These are phyloP conservation scores for Casuarina equisetifolia DNA, from an alignment of 306 rosid genomes.

Conservation along the genomic window DNA sequence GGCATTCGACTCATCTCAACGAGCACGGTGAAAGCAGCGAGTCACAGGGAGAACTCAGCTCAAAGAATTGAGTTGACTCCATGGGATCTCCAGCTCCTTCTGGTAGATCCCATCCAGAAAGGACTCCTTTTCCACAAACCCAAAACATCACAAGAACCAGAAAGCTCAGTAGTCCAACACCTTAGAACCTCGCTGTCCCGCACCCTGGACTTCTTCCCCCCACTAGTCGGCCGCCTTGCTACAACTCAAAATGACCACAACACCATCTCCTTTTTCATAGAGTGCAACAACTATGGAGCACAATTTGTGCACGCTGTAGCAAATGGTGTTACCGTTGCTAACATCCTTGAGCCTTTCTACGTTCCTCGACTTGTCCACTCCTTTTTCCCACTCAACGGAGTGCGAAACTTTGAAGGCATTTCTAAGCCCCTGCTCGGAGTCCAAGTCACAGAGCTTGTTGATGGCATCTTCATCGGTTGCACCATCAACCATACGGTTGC, in stretches of 20 bases:
- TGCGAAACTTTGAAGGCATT: not conserved
- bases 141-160: not conserved
- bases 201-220: not conserved
- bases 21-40: not conserved
- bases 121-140: constrained; percentile 4
- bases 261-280: not conserved
- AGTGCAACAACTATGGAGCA: not conserved
- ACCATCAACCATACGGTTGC: not conserved
- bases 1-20: constrained; percentile 12
- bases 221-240: constrained; percentile 7
- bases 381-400: not conserved
- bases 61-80: not conserved
- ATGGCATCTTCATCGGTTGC: constrained; percentile 5
- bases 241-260: not conserved
- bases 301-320: not conserved
- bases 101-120: not conserved
- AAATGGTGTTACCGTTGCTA: not conserved
- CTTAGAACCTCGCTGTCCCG: not conserved
- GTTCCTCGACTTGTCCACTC: not conserved
- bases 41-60: not conserved
- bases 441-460: not conserved
- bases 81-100: not conserved
- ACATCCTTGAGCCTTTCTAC: not conserved
- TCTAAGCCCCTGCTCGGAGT: not conserved
- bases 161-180: not conserved